phyloP scores from a whole-genome alignment of 495 filamentous ascomycete species.

The Trichoderma virens region DNA sequence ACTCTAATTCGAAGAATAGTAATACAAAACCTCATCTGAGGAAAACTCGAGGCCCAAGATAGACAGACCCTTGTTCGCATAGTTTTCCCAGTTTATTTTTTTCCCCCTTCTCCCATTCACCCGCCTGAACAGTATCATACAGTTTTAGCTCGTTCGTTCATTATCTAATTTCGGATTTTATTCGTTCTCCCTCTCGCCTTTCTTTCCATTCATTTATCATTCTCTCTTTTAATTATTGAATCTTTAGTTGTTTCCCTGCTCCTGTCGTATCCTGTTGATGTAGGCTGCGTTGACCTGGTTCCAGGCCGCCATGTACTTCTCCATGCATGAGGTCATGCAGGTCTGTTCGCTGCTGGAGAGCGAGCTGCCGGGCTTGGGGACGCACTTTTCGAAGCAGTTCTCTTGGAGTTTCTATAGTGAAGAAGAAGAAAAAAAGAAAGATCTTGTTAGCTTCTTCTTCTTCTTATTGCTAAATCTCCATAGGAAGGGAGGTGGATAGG shows the following conservation, averaged over 20 bases:
- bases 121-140: not conserved
- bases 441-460: not conserved
- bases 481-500: not conserved
- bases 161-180: not conserved
- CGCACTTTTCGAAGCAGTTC: conserved; percentile 85
- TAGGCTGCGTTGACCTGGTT: conserved; percentile 75
- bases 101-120: not conserved
- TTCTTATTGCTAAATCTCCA: too few species aligned
- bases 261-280: conserved; percentile 61
- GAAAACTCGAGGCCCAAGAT: not conserved
- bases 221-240: not conserved
- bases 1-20: conserved; percentile 3
- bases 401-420: conserved; percentile 82
- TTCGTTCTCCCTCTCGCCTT: not conserved
- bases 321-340: conserved; percentile 85
- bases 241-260: conserved; percentile 24
- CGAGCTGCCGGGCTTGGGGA: conserved; percentile 73
- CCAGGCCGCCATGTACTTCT: conserved; percentile 96
- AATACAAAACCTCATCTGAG: not conserved
- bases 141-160: not conserved
- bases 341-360: conserved; percentile 64
- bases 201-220: not conserved
- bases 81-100: too few species aligned
- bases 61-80: not conserved
- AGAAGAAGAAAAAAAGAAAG: not conserved